Base-by-base conservation (phyloP, 1,284 basidiomycete species). In the Peniophora sp. region DNA sequence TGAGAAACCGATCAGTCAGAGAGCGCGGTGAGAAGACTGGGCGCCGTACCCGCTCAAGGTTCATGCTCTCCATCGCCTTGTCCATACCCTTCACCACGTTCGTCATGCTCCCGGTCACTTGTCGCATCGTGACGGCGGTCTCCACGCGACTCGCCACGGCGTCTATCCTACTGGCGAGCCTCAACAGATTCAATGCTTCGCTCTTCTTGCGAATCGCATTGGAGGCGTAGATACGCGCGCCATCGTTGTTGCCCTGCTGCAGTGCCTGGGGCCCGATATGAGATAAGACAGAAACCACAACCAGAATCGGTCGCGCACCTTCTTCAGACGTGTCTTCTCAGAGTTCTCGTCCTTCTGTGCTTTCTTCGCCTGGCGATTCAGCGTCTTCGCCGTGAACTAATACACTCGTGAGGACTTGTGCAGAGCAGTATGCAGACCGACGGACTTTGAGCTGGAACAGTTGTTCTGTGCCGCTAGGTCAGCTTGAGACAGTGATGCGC, bases 201-300 rank as follows among this genome's bases (percentile, higher is more conserved):
- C 83, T 93, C 81, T 99, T 98, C 81, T 99, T 99, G 50, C 97
- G 80, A 63, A 99, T 99, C 43, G 97, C 92, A 64, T 99, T 99
- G 44, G 93, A 86, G 14, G 97, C 97, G 66, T 99, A 99, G 75
- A 99, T 99, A 52, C 92, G 82, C n/a, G 97, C 97, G 44, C 96
- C 94, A 55, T 99, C 97, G 47, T 81, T 91, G 72, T 99, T 99
- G 48, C 94, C 93, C 70, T 99, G 95, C 63, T 92, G 88, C 6
- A 99, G 77, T 3, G 97, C 97, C 95, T 98, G 68, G 36, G 23
- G 6, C n/a, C 2, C 23, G 14, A 14, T 6, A n/a, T 37, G 24
- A 24, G 50, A 24, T 44, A 32, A 14, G 34, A 47, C n/a, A 45
- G 20, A 17, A 42, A 17, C 22, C 24, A 35, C 10, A 23, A 41